Conservation (phyloP, 306 rosid species). For the Pyrus pyrifolia region DNA sequence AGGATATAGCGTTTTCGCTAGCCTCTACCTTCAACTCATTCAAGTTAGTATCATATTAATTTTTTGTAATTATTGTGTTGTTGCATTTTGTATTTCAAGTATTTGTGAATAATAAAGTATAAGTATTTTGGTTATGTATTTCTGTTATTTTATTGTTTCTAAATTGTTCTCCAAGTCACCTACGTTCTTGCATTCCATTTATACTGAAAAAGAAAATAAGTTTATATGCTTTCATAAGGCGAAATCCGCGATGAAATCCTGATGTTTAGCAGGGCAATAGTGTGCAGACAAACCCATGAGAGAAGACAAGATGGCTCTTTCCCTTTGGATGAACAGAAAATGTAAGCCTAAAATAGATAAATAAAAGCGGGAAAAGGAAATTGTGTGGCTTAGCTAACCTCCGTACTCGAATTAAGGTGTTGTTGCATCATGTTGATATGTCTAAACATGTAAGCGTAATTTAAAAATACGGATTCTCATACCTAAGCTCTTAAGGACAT, state of each 20-base stretch:
- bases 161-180: too few relatives aligned
- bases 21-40: too few relatives aligned
- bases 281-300: neutral
- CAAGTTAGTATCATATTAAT: too few relatives aligned
- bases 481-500: too few relatives aligned
- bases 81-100: too few relatives aligned
- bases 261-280: neutral
- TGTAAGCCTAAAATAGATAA: neutral
- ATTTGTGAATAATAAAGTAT: too few relatives aligned
- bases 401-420: neutral
- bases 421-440: neutral
- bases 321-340: neutral
- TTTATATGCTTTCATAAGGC: neutral
- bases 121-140: too few relatives aligned
- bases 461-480: too few relatives aligned
- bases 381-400: neutral
- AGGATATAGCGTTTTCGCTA: too few relatives aligned
- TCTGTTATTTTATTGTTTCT: too few relatives aligned
- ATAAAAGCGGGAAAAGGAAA: neutral
- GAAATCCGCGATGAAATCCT: neutral
- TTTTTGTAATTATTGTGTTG: too few relatives aligned
- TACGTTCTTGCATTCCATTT: conserved; percentile 49
- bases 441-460: neutral
- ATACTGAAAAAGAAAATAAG: conserved; percentile 38
- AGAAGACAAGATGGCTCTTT: neutral